These are phyloP conservation scores for Pythium biforme DNA, from an alignment of 352 stramenopile species.

Conservation along the genomic window DNA sequence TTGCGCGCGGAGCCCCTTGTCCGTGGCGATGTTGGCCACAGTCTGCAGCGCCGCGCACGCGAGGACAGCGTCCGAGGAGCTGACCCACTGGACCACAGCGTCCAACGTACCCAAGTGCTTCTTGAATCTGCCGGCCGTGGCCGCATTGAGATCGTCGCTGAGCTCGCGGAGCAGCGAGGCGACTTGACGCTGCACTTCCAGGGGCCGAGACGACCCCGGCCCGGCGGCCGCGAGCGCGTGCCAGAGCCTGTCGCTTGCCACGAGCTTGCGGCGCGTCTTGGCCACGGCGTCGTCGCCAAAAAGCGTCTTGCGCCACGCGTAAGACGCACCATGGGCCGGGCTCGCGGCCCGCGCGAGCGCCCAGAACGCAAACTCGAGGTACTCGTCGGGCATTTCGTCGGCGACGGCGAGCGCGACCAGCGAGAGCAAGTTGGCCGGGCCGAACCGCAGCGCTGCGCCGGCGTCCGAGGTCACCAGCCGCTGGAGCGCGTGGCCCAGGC, in stretches of 20 bases:
- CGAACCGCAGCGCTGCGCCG: slow-evolving; percentile 47
- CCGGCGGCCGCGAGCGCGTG: slow-evolving; percentile 22
- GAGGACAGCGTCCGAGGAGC: slow-evolving; percentile 30
- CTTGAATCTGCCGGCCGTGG: slow-evolving; percentile 25
- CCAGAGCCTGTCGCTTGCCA: slow-evolving; percentile 56
- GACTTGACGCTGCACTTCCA: slow-evolving; percentile 47
- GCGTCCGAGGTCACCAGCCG: slow-evolving; percentile 44
- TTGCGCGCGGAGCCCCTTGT: slow-evolving; percentile 36
- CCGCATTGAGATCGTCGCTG: slow-evolving; percentile 27
- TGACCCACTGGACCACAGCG: slow-evolving; percentile 48
- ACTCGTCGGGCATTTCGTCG: slow-evolving; percentile 52
- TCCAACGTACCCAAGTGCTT: slow-evolving; percentile 25
- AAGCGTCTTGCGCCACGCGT: slow-evolving; percentile 57
- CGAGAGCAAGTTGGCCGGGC: slow-evolving; percentile 65
- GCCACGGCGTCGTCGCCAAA: slow-evolving; percentile 56
- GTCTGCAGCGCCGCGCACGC: slow-evolving; percentile 42
- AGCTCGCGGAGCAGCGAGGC: slow-evolving; percentile 42
- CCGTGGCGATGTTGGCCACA: slow-evolving; percentile 38
- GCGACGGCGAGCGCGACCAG: slow-evolving; percentile 59
- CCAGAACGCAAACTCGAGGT: slow-evolving; percentile 73
- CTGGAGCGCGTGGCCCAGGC: slow-evolving; percentile 53
- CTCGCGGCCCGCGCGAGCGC: slow-evolving; percentile 28
- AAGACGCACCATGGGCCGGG: slow-evolving; percentile 14
- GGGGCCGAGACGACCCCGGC: slow-evolving; percentile 24
- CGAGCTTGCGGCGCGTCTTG: slow-evolving; percentile 54